A percentile compares a stretch with the other conserved stretches of the same genome.
These are phyloP conservation scores for Irineochytrium annulatum DNA, from an alignment of 192 early-diverging fungal genomes.

Conservation along the genomic window DNA sequence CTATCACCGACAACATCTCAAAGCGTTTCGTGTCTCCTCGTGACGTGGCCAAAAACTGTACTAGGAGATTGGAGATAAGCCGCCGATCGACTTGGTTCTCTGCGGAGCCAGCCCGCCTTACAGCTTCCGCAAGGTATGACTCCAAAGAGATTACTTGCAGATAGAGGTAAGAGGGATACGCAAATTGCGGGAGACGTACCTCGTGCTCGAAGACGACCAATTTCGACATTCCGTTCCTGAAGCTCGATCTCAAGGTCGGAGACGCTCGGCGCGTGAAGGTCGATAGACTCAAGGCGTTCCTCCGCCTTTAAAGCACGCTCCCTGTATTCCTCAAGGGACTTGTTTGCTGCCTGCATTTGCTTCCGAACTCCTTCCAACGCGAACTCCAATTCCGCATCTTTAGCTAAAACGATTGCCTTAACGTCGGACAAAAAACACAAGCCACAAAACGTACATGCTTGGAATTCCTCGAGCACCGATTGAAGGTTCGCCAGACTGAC, in stretches of 20 bases:
- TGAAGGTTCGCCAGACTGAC: conserved; percentile 75
- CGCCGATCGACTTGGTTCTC: conserved; percentile 66
- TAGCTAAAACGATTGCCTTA: conserved; percentile 17
- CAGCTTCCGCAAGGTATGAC: conserved; percentile 85
- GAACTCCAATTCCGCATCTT: conserved; percentile 58
- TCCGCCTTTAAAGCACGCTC: conserved; percentile 54
- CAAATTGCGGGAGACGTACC: conserved; percentile 29
- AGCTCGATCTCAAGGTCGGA: conserved; percentile 54
- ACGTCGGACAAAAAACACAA: background rate
- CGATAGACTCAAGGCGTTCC: conserved; percentile 17
- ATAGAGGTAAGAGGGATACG: background rate
- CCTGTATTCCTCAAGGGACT: conserved; percentile 53
- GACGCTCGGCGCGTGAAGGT: conserved; percentile 1
- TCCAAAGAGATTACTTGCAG: conserved; percentile 73
- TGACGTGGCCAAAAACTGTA: conserved; percentile 77
- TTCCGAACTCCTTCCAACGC: conserved; percentile 48
- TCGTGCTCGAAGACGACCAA: conserved; percentile 76
- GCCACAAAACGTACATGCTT: conserved; percentile 55
- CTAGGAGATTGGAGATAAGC: conserved; percentile 85
- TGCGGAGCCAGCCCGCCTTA: conserved; percentile 76
- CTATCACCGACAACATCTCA: conserved; percentile 88
- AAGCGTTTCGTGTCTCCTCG: conserved; percentile 88
- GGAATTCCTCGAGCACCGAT: conserved; percentile 81
- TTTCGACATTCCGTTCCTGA: conserved; percentile 64
- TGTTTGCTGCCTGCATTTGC: conserved; percentile 33